phyloP scores from a whole-genome alignment of 1,284 basidiomycete species.

The Malassezia caprae region DNA sequence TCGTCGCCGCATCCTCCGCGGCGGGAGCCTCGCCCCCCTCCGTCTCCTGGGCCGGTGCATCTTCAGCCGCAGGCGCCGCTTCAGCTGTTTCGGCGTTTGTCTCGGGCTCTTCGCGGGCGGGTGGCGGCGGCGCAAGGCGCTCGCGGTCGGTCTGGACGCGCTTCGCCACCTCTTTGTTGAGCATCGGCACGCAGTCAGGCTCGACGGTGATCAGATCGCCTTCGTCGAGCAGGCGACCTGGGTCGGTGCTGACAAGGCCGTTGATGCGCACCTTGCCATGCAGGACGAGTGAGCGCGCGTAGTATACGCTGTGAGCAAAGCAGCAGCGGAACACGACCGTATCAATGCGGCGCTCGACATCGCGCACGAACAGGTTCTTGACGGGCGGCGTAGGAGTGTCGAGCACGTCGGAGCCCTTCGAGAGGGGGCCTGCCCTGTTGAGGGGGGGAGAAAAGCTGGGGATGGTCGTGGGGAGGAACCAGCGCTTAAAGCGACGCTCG shows the following conservation, averaged over 20 bases:
- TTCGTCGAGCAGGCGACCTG: conserved; percentile 81
- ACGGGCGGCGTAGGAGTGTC: conserved; percentile 24
- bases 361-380: conserved; percentile 37
- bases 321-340: conserved; percentile 83
- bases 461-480: conserved; percentile 78
- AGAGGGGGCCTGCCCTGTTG: conserved; percentile 48
- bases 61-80: background rate
- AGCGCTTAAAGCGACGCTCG: conserved; percentile 84
- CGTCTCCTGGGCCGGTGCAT: background rate
- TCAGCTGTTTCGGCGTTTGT: background rate
- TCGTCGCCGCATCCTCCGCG: conserved; percentile 4
- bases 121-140: background rate
- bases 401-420: conserved; percentile 49
- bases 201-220: conserved; percentile 89
- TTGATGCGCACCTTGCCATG: conserved; percentile 83
- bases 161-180: conserved; percentile 29
- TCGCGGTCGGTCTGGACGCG: conserved; percentile 20
- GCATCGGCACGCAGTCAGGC: conserved; percentile 67
- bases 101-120: background rate
- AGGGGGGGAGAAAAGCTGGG: conserved; percentile 61
- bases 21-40: background rate
- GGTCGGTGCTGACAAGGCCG: conserved; percentile 67
- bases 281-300: conserved; percentile 72
- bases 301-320: conserved; percentile 79
- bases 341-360: conserved; percentile 83